Evolutionary conservation across 1,139 yeast genomes (phyloP), one percentile per base, ranked within the genome.

Genomic region (Kluyveromyces sp.): DNA sequence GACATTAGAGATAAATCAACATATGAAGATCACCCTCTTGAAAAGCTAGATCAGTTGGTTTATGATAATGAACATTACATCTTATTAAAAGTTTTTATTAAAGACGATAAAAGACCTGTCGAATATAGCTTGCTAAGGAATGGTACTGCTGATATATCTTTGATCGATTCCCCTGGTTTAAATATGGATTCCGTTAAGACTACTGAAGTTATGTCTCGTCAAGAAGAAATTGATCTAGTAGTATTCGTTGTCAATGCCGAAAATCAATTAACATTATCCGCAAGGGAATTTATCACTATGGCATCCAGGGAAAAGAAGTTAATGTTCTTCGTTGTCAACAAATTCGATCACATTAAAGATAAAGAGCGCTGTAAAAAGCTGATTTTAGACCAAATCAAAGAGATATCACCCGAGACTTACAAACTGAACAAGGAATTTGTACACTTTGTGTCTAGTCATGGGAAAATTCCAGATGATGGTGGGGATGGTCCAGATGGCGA

Each of bases 151-250:
- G 97, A 94, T 61, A 89, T 92, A 48, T 81, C 92, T 34, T 71
- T 94, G 49, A 90, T 94, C 46, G 99, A 94, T 68, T 97, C 97
- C 0, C 99, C 99, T 0, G 99, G 99, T 0, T 73, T 94, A 50
- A 94, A 94, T 61, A 75, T 89, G 75, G 97, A 92, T 60, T 86
- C 94, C 8, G 84, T 84, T 56, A 96, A 88, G 63, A 94, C 99
- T 0, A 87, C 97, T 1, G 96, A 90, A 60, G 90, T 94, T 0
- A 90, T 90, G 64, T 84, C 97, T 3, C 78, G 97, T 51, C 98
- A 94, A 67, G 98, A 94, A 60, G 98, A 94, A 61, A 94, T 94
- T 54, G 99, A 94, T 63, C 73, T 94, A 57, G 96, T 94, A 6
- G 92, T 94, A 0, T 94, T 94, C 70, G 98, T 94, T 4, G 96